A percentile compares a stretch with the other conserved stretches of the same genome.
These are phyloP conservation scores for Hyaloscypha finlandica DNA, from an alignment of 495 filamentous ascomycete genomes.

Conservation along the genomic window DNA sequence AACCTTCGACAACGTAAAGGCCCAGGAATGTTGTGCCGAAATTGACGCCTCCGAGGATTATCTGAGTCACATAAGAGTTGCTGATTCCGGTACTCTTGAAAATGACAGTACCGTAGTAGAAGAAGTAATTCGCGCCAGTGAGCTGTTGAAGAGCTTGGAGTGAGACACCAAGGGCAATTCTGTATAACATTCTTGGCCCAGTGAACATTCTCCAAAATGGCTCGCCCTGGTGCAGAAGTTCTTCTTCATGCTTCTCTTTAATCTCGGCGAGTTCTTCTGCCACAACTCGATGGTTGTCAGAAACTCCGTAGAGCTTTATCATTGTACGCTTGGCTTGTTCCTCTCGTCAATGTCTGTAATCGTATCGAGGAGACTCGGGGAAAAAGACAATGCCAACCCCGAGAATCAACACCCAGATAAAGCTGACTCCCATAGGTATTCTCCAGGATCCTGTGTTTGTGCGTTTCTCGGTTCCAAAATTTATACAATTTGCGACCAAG, in stretches of 20 bases:
- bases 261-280: conserved; percentile 73
- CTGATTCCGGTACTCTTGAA: conserved; percentile 62
- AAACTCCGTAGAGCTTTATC: conserved; percentile 69
- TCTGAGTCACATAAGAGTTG: conserved; percentile 65
- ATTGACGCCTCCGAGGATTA: conserved; percentile 56
- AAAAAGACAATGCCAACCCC: conserved; percentile 70
- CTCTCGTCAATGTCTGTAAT: conserved; percentile 62
- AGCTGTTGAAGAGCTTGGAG: conserved; percentile 72
- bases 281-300: conserved; percentile 65
- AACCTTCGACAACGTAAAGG: conserved; percentile 69
- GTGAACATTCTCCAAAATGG: conserved; percentile 69
- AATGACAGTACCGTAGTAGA: conserved; percentile 54
- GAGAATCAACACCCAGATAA: conserved; percentile 75
- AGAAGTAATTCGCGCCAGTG: conserved; percentile 55
- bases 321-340: conserved; percentile 72
- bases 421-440: conserved; percentile 78
- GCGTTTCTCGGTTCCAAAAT: conserved; percentile 67
- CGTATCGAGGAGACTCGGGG: conserved; percentile 70
- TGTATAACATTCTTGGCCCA: conserved; percentile 67
- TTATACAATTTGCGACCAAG: conserved; percentile 73
- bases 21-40: conserved; percentile 65
- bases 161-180: conserved; percentile 41
- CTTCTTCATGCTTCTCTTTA: conserved; percentile 58
- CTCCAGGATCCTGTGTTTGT: conserved; percentile 66
- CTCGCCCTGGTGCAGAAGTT: conserved; percentile 43